phyloP scores from a whole-genome alignment of 73 alveolate genomes.

The Breviolum minutum region DNA sequence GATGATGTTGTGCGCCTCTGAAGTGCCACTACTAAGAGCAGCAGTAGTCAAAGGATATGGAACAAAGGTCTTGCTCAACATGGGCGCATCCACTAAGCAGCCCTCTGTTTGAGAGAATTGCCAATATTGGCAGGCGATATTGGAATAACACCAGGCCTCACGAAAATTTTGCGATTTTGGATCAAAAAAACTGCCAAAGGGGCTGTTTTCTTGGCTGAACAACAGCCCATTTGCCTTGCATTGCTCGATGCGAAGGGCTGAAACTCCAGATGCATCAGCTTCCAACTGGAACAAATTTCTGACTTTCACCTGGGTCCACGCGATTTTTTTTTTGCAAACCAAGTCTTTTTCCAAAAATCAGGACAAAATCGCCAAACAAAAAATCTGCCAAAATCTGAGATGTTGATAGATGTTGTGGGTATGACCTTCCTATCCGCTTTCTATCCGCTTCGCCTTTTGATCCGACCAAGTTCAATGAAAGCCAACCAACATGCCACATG shows the following conservation, averaged over 20 bases:
- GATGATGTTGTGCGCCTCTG: constrained; percentile 5
- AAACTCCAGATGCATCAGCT: neutral
- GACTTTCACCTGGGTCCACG: constrained; percentile 59
- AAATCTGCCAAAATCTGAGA: no score
- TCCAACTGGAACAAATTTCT: constrained; percentile 16
- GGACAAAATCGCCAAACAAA: no score
- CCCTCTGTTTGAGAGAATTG: constrained; percentile 47
- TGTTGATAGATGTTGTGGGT: no score
- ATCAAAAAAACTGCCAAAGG: neutral
- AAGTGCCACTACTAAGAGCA: neutral
- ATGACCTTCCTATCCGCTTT: no score
- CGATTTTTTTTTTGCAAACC: no score
- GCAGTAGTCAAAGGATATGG: constrained; percentile 44
- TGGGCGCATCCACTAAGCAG: constrained; percentile 73
- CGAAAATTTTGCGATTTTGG: no score
- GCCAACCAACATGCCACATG: neutral
- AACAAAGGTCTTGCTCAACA: constrained; percentile 51
- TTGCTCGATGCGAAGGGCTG: constrained; percentile 29
- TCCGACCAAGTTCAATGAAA: neutral
- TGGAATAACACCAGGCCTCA: constrained; percentile 60
- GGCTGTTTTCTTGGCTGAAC: no score
- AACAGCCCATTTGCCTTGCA: constrained; percentile 1
- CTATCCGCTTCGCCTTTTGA: neutral
- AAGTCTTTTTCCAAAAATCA: no score
- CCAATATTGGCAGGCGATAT: constrained; percentile 50